Percentiles rank a stretch among this genome's conserved stretches.
phyloP scores from a whole-genome alignment of 2,329 filamentous ascomycete species.

The Drechslerella coelobrocha region DNA sequence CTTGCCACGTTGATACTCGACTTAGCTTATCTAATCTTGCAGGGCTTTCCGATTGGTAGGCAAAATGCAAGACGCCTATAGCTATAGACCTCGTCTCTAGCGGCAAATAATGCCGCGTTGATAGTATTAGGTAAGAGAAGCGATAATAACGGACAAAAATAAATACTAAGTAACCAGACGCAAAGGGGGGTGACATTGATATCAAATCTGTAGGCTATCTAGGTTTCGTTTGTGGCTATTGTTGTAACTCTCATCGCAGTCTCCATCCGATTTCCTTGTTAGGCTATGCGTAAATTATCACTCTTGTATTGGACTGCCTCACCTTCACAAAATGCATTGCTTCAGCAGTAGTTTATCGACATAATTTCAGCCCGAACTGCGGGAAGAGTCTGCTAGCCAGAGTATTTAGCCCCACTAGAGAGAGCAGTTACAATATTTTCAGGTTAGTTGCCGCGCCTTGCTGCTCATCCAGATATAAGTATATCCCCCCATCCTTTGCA shows the following conservation, averaged over 20 bases:
- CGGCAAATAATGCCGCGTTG: no score
- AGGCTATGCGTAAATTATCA: neutral
- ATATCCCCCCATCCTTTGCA: neutral
- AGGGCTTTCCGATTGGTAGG: no score
- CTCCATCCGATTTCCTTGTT: constrained; percentile 3
- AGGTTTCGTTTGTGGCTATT: no score
- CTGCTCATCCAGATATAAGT: constrained; percentile 33
- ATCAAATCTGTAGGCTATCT: no score
- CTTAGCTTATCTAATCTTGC: no score
- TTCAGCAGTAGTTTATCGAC: constrained; percentile 28
- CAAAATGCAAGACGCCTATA: no score
- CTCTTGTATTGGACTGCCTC: constrained; percentile 11
- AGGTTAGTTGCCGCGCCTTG: constrained; percentile 19
- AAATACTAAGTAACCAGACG: no score
- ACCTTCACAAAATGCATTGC: constrained; percentile 12
- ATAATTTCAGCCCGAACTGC: constrained; percentile 23
- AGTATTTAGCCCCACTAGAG: constrained; percentile 7
- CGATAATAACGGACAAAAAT: no score
- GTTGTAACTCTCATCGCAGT: constrained; percentile 14
- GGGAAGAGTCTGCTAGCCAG: constrained; percentile 9
- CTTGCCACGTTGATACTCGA: no score
- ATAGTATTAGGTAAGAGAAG: no score
- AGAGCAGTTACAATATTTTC: constrained; percentile 8
- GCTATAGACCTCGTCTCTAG: no score
- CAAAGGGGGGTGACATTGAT: no score